Evolutionary conservation across 129 eudicot genomes (phyloP).

Genomic region (Centella asiatica): DNA sequence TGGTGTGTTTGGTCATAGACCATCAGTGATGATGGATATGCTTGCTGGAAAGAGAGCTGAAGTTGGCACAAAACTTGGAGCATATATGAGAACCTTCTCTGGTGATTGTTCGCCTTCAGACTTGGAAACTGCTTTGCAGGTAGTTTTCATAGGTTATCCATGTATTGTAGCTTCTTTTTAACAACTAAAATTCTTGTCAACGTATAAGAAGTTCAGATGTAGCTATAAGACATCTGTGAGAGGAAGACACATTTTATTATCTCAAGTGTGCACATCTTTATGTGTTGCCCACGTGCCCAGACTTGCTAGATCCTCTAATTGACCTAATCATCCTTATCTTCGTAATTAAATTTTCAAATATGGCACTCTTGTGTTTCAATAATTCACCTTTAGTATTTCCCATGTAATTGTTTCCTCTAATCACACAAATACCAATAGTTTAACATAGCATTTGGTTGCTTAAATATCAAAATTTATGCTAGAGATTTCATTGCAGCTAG

Average conservation of each 20-base stretch:
- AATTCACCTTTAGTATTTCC: too few species aligned
- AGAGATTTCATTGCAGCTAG: too few species aligned
- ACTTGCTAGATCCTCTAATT: too few species aligned
- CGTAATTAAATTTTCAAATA: too few species aligned
- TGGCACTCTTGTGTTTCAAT: too few species aligned
- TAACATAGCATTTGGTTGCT: too few species aligned
- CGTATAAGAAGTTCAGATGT: background rate
- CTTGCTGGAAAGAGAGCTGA: constrained; percentile 98
- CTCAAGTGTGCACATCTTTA: background rate
- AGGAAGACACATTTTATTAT: background rate
- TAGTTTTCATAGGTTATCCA: constrained; percentile 12
- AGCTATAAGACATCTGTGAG: background rate
- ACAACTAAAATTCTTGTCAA: background rate
- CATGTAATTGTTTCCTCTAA: too few species aligned
- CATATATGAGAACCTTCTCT: constrained; percentile 86
- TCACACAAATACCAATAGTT: too few species aligned
- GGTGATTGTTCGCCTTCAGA: constrained; percentile 97
- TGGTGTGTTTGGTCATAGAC: constrained; percentile 86
- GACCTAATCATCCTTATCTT: too few species aligned
- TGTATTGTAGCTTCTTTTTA: too few species aligned
- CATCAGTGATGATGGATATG: constrained; percentile 80
- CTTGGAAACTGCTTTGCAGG: constrained; percentile 94
- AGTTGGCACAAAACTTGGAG: constrained; percentile 87
- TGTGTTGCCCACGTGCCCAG: background rate
- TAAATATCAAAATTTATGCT: too few species aligned